phyloP scores from a whole-genome alignment of 139 green algal genomes.

The Micromonas commoda region DNA sequence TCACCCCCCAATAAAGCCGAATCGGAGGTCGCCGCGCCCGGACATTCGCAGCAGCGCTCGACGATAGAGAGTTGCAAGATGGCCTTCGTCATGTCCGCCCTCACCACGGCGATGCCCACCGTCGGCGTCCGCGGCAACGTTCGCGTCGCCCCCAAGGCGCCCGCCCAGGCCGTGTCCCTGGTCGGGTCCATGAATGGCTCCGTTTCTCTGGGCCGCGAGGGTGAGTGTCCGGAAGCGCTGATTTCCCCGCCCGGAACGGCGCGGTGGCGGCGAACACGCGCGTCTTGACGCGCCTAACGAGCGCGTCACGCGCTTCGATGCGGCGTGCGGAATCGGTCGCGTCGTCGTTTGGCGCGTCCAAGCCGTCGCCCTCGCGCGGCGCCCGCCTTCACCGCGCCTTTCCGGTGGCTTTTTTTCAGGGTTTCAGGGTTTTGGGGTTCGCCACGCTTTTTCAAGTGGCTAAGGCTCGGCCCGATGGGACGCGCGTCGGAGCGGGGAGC shows the following conservation, averaged over 20 bases:
- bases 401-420: too few species aligned
- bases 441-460: not conserved
- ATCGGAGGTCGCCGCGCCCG: too few species aligned
- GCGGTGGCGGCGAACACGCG: not conserved
- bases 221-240: not conserved
- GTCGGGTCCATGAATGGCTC: not conserved
- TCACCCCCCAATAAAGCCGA: too few species aligned
- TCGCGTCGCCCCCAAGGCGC: not conserved
- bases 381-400: too few species aligned
- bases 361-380: not conserved
- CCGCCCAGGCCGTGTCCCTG: not conserved
- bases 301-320: too few species aligned
- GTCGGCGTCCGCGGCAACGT: not conserved
- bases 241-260: not conserved
- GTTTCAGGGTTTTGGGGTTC: constrained; percentile 19
- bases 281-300: not conserved
- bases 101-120: not conserved
- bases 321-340: not conserved
- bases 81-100: not conserved
- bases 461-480: too few species aligned
- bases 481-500: too few species aligned
- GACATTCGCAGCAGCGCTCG: too few species aligned
- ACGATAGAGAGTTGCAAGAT: too few species aligned
- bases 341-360: not conserved
- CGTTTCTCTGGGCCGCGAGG: not conserved